These are phyloP conservation scores for Seiridium cupressi DNA, from an alignment of 2,329 filamentous ascomycete species.

Conservation along the genomic window DNA sequence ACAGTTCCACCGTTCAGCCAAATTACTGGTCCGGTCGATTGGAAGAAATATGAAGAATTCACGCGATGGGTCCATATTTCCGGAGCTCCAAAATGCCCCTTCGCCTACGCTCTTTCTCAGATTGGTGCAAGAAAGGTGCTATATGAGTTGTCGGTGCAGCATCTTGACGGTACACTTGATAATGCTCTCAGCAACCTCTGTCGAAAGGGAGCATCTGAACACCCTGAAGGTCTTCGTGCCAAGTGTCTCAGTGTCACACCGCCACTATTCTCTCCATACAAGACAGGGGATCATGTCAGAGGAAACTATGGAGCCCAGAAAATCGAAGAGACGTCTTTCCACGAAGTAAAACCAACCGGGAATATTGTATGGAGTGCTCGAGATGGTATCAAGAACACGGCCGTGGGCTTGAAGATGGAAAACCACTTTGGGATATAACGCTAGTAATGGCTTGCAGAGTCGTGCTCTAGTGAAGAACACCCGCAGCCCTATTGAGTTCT, in stretches of 20 bases:
- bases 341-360: slow-evolving; percentile 11
- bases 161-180: slow-evolving; percentile 25
- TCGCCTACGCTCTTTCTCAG: slow-evolving; percentile 29
- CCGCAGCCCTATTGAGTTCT: no score
- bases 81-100: slow-evolving; percentile 23
- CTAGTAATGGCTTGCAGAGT: neutral
- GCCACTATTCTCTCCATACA: slow-evolving; percentile 32
- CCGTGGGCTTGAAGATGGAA: slow-evolving; percentile 22
- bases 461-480: no score
- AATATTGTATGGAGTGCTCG: slow-evolving; percentile 30
- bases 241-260: slow-evolving; percentile 32
- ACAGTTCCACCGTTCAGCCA: slow-evolving; percentile 22
- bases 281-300: slow-evolving; percentile 29
- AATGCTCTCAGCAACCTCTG: slow-evolving; percentile 23
- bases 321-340: slow-evolving; percentile 20
- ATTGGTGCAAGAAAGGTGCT: slow-evolving; percentile 24
- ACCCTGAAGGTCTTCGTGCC: slow-evolving; percentile 17
- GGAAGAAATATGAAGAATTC: slow-evolving; percentile 15
- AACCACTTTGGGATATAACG: slow-evolving; percentile 18
- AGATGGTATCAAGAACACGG: slow-evolving; percentile 27
- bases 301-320: slow-evolving; percentile 19
- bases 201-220: neutral
- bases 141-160: slow-evolving; percentile 25
- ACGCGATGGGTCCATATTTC: slow-evolving; percentile 23
- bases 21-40: slow-evolving; percentile 25